These are phyloP conservation scores for Debaryomyces maramus DNA, from an alignment of 805 yeast species.

Conservation along the genomic window DNA sequence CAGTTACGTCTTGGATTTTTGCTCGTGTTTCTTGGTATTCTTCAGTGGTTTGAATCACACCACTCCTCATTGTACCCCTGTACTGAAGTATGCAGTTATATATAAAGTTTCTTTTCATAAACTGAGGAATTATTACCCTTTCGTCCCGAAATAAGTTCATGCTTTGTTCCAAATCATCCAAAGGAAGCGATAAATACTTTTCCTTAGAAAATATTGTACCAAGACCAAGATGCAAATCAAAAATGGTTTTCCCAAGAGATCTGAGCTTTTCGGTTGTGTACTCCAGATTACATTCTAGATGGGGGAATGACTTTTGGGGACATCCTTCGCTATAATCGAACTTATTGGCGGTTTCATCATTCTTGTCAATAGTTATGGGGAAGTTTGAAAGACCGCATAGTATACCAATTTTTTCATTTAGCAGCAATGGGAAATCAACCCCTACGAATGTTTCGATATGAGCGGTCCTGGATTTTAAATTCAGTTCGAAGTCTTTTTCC, in stretches of 20 bases:
- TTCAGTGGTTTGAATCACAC: constrained; percentile 12
- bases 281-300: constrained; percentile 8
- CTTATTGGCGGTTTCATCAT: neutral
- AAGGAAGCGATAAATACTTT: constrained; percentile 29
- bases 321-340: neutral
- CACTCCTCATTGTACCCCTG: constrained; percentile 27
- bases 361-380: constrained; percentile 4
- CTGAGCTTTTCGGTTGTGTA: constrained; percentile 23
- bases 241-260: constrained; percentile 24
- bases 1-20: constrained; percentile 20
- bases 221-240: constrained; percentile 22
- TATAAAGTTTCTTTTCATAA: constrained; percentile 33
- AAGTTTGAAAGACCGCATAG: constrained; percentile 31
- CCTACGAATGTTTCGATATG: constrained; percentile 28
- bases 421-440: constrained; percentile 19
- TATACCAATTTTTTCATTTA: constrained; percentile 26
- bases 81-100: constrained; percentile 31
- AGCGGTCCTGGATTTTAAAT: constrained; percentile 13
- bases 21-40: constrained; percentile 8
- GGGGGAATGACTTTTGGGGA: constrained; percentile 1
- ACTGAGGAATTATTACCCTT: constrained; percentile 19
- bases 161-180: constrained; percentile 26
- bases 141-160: constrained; percentile 21
- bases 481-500: constrained; percentile 10
- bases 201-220: constrained; percentile 29